Evolutionary conservation across 495 filamentous ascomycete species (phyloP), one percentile per base, ranked within the genome.

Genomic region (Aspergillus conjunctus): DNA sequence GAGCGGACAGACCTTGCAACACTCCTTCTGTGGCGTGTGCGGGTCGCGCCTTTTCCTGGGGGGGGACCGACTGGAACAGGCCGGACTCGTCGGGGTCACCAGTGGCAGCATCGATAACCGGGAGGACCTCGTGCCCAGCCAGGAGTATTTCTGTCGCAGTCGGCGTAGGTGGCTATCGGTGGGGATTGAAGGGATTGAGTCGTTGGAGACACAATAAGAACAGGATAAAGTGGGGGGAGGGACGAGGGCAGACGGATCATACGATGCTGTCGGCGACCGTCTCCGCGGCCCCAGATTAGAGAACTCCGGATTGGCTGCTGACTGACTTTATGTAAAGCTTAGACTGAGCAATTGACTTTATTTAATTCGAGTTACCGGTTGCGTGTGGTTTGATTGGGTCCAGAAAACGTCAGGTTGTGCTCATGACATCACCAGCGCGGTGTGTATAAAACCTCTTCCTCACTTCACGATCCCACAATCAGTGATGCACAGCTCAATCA

Each of bases 11-110:
- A 17, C 48, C 3, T 37, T 66, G 30, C 17, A 52, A 26, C 61
- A 61, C 1, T 63, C 60, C 6, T 66, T 66, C 51, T 66, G 64
- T 31, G 17, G 14, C n/a, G 58, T 14, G 10, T 66, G 64, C 26
- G 64, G 64, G 9, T 66, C 64, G 1, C 46, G 3, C 6, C 33
- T 66, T 6, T 66, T 66, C 30, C 30, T 55, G 12, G n/a, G 22
- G 0, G 45, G 32, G 11, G 43, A 48, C 0, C 10, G 12, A 4
- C 8, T 55, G 17, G 51, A 51, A 11, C 11, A 45, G 7, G 6
- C 3, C 3, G 43, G 32, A 1, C 5, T 17, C 8, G 14, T 64
- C 1, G 21, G 32, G 0, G 61, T 64, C 20, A 51, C 61, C 7
- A 55, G 51, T 14, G 61, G 61, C 21, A 64, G 51, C 22, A 59